A percentile compares a stretch with the other conserved stretches of the same genome.
Conservation (phyloP, 2,329 filamentous ascomycete species). For the Aspergillus ochraceus region DNA sequence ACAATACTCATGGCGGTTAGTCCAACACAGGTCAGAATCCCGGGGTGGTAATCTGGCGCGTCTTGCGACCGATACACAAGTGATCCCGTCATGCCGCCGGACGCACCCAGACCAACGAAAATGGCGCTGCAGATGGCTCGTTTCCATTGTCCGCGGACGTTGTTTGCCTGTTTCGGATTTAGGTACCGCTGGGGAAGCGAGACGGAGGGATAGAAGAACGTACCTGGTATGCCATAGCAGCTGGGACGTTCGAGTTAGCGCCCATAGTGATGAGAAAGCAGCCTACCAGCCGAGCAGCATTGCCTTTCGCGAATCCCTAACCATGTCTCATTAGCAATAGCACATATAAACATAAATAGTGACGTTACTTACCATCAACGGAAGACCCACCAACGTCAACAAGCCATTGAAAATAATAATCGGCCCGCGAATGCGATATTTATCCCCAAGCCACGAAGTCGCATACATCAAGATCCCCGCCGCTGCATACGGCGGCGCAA, state of each 20-base stretch:
- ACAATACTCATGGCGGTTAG: slow-evolving; percentile 22
- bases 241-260: slow-evolving; percentile 30
- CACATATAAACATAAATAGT: neutral
- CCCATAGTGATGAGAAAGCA: slow-evolving; percentile 32
- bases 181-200: too few species aligned
- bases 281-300: slow-evolving; percentile 27
- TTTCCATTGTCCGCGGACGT: slow-evolving; percentile 31
- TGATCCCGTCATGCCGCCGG: slow-evolving; percentile 14
- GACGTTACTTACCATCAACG: slow-evolving; percentile 20
- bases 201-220: neutral
- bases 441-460: slow-evolving; percentile 29
- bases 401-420: slow-evolving; percentile 27
- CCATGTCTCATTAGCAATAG: neutral
- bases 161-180: slow-evolving; percentile 25
- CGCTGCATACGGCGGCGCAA: slow-evolving; percentile 28
- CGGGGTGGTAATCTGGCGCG: slow-evolving; percentile 12
- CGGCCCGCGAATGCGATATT: slow-evolving; percentile 26
- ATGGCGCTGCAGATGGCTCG: slow-evolving; percentile 23
- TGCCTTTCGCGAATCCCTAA: slow-evolving; percentile 19
- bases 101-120: slow-evolving; percentile 17
- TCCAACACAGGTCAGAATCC: slow-evolving; percentile 16
- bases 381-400: slow-evolving; percentile 27
- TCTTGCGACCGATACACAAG: slow-evolving; percentile 16
- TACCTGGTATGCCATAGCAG: slow-evolving; percentile 30
- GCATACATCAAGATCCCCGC: slow-evolving; percentile 23